Conservation (phyloP, 2,329 filamentous ascomycete species). For the Alternaria solani region DNA sequence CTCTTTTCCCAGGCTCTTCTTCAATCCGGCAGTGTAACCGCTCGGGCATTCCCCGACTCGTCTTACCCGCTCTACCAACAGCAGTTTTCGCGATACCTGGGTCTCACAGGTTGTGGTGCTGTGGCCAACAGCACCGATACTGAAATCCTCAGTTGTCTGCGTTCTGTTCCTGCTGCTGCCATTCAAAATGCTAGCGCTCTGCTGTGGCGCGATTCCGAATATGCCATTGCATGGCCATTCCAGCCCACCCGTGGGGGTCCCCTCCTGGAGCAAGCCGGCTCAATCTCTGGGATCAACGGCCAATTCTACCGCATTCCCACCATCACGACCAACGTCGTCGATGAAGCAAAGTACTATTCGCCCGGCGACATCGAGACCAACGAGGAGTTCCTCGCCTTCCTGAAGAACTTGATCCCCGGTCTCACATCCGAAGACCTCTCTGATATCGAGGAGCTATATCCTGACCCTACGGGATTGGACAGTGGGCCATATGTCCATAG, state of each 20-base stretch:
- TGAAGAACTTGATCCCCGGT: constrained; percentile 33
- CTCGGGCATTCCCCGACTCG: constrained; percentile 37
- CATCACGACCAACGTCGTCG: constrained; percentile 44
- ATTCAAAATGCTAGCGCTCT: constrained; percentile 49
- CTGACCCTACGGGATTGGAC: constrained; percentile 23
- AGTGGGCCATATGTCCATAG: constrained; percentile 50
- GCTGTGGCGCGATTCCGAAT: constrained; percentile 47
- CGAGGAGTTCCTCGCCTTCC: constrained; percentile 43
- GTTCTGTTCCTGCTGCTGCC: constrained; percentile 45
- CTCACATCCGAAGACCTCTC: constrained; percentile 26
- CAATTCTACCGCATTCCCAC: constrained; percentile 38
- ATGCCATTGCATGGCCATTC: constrained; percentile 56
- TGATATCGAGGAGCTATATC: constrained; percentile 38
- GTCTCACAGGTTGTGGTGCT: constrained; percentile 25
- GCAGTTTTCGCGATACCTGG: constrained; percentile 33
- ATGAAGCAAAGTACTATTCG: constrained; percentile 40
- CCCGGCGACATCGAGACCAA: constrained; percentile 41
- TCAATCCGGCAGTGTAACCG: constrained; percentile 39
- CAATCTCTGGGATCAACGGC: constrained; percentile 32
- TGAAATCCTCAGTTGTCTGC: constrained; percentile 50
- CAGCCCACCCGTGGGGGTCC: constrained; percentile 55
- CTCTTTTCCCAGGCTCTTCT: constrained; percentile 40
- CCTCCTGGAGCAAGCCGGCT: constrained; percentile 56
- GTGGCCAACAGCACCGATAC: constrained; percentile 38
- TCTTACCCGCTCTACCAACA: constrained; percentile 40